Conservation (phyloP, 768 basidiomycete genomes). For the Porphyrellus cyaneotinctus region DNA sequence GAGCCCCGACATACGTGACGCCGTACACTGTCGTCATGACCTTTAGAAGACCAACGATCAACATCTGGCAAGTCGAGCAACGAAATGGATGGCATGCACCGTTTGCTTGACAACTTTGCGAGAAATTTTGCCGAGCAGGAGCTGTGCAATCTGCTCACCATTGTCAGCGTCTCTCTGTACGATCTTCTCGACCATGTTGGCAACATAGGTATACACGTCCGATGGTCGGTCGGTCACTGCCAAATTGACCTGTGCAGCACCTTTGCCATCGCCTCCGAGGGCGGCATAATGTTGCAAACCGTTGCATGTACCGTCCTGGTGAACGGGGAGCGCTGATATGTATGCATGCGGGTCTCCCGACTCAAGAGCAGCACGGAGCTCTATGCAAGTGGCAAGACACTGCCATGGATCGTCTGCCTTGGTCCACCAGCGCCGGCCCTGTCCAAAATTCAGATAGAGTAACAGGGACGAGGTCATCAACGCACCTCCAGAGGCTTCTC, state of each 20-base stretch:
- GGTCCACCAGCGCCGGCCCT: slow-evolving; percentile 86
- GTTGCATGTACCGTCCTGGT: slow-evolving; percentile 98
- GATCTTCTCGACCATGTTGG: slow-evolving; percentile 72
- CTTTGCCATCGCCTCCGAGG: slow-evolving; percentile 84
- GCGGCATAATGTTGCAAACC: slow-evolving; percentile 99
- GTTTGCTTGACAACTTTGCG: slow-evolving; percentile 99
- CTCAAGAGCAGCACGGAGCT: slow-evolving; percentile 76
- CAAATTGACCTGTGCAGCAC: slow-evolving; percentile 92
- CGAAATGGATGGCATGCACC: slow-evolving; percentile 38
- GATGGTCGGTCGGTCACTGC: slow-evolving; percentile 79
- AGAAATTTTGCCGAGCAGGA: slow-evolving; percentile 74
- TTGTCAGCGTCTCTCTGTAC: slow-evolving; percentile 53
- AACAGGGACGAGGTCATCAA: slow-evolving; percentile 5
- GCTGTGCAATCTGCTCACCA: slow-evolving; percentile 49
- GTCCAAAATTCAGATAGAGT: slow-evolving; percentile 2
- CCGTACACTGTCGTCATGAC: slow-evolving; percentile 99
- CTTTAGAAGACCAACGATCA: slow-evolving; percentile 30
- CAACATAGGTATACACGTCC: slow-evolving; percentile 93
- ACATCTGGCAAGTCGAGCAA: not conserved
- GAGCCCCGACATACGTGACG: slow-evolving; percentile 91
- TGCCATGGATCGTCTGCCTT: slow-evolving; percentile 97
- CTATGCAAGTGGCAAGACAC: slow-evolving; percentile 88
- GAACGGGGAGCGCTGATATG: slow-evolving; percentile 77
- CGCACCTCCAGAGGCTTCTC: slow-evolving; percentile 71
- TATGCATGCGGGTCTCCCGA: slow-evolving; percentile 57